Percentiles rank a stretch among this genome's conserved stretches.
phyloP scores from a whole-genome alignment of 2,329 filamentous ascomycete species.

The Pseudocercospora crystallina region DNA sequence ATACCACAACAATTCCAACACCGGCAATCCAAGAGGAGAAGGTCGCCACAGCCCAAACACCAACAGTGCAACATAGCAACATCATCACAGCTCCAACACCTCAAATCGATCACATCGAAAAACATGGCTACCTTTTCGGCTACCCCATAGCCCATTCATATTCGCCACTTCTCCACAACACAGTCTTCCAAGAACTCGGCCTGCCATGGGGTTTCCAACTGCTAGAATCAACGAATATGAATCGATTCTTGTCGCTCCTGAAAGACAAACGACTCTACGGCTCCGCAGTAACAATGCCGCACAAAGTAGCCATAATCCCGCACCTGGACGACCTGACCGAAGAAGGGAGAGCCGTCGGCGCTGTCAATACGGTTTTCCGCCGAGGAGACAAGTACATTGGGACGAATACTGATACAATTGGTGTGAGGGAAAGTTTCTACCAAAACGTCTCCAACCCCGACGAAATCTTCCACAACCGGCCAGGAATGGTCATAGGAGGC shows the following conservation, averaged over 20 bases:
- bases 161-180: conserved; percentile 56
- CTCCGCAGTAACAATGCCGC: conserved; percentile 77
- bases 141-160: conserved; percentile 58
- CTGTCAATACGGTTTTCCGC: conserved; percentile 77
- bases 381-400: conserved; percentile 58
- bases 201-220: conserved; percentile 55
- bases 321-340: conserved; percentile 72
- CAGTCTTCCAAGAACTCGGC: conserved; percentile 52
- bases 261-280: conserved; percentile 63
- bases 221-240: conserved; percentile 47
- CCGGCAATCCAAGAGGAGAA: not conserved
- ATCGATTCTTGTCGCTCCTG: conserved; percentile 49
- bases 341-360: conserved; percentile 71
- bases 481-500: conserved; percentile 73
- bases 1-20: no score
- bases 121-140: conserved; percentile 57
- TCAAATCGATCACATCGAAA: conserved; percentile 40
- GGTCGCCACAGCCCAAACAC: not conserved
- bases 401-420: conserved; percentile 79
- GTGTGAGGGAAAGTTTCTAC: conserved; percentile 70
- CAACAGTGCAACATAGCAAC: not conserved
- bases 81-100: conserved; percentile 28
- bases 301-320: conserved; percentile 74
- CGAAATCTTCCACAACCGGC: conserved; percentile 55
- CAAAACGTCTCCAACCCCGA: conserved; percentile 46